Base-by-base conservation (phyloP, 2,329 filamentous ascomycete species). In the Phaeophleospora eucalypticola region DNA sequence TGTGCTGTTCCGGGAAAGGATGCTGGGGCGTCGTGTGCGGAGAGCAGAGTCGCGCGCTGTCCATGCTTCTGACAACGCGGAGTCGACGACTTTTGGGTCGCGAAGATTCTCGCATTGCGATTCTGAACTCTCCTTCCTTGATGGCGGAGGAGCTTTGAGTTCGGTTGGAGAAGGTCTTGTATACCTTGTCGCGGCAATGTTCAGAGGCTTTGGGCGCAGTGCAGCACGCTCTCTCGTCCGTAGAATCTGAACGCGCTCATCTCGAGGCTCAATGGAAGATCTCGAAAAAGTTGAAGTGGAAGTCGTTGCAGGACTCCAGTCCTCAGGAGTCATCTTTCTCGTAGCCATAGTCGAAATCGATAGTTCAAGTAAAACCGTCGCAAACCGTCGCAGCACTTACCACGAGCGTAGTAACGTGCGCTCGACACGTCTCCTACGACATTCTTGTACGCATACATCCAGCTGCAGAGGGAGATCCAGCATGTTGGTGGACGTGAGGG, bases 1-100 rank as follows among this genome's bases (percentile, higher is more conserved):
- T 6, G 53, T 45, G 27, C 50, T 57, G 43, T 41, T 45, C 36
- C 48, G 51, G 2, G 60, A 60, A 10, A 48, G 29, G 2, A 52
- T 41, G 15, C 52, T 56, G 4, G 50, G 52, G 16, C 41, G 21
- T 18, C 36, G 33, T 29, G 15, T 48, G 24, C 35, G 45, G 19
- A 44, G 16, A 9, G 39, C 29, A 12, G 29, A 45, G 29, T 47
- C 49, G 34, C 54, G 46, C 21, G 37, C 42, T n/a, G 45, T 48
- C 54, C 58, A 60, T 37, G 47, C 36, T 14, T 32, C 46, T 9
- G 47, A 36, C 12, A 44, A 37, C 4, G 51, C 56, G 12, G 55
- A 10, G 18, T 64, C 60, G 15, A 64, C 54, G 6, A 62, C 51
- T 27, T 59, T 51, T 3, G 59, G 58, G 12, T 59, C 58, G 15